Percentiles rank a stretch among this genome's conserved stretches.
phyloP scores from a whole-genome alignment of 2,329 filamentous ascomycete species.

The Stagonosporopsis chrysanthemi region DNA sequence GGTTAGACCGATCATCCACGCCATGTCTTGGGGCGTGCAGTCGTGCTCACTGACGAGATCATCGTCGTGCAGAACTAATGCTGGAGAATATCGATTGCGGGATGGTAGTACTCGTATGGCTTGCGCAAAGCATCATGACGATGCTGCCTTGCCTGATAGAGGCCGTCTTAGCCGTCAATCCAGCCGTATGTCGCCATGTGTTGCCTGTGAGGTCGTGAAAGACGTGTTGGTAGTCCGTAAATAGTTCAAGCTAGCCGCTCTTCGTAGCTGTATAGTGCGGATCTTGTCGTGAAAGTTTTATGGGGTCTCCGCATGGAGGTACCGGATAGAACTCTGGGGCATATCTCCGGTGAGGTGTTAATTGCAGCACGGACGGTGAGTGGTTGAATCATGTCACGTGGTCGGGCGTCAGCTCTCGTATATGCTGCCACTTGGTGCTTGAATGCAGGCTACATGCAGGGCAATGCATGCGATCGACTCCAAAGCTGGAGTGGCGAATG shows the following conservation, averaged over 20 bases:
- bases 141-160: slow-evolving; percentile 1
- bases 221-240: slow-evolving; percentile 10
- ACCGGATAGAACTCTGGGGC: slow-evolving; percentile 4
- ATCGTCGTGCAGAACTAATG: slow-evolving; percentile 11
- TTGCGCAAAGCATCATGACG: slow-evolving; percentile 2
- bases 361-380: slow-evolving; percentile 6
- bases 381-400: slow-evolving; percentile 12
- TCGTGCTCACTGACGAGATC: slow-evolving; percentile 3
- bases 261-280: neutral
- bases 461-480: neutral
- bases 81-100: slow-evolving; percentile 10
- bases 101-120: slow-evolving; percentile 14
- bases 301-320: slow-evolving; percentile 10
- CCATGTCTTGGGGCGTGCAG: neutral
- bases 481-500: slow-evolving; percentile 6
- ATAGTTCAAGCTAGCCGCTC: slow-evolving; percentile 9
- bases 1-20: slow-evolving; percentile 1
- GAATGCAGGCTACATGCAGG: slow-evolving; percentile 11
- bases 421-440: slow-evolving; percentile 10
- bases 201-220: slow-evolving; percentile 10
- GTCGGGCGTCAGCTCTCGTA: slow-evolving; percentile 8
- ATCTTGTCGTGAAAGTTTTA: slow-evolving; percentile 3
- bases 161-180: neutral
- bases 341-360: slow-evolving; percentile 6
- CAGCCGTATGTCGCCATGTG: slow-evolving; percentile 15